Conservation (phyloP, 2,329 filamentous ascomycete species). For the Penicillium sp. region DNA sequence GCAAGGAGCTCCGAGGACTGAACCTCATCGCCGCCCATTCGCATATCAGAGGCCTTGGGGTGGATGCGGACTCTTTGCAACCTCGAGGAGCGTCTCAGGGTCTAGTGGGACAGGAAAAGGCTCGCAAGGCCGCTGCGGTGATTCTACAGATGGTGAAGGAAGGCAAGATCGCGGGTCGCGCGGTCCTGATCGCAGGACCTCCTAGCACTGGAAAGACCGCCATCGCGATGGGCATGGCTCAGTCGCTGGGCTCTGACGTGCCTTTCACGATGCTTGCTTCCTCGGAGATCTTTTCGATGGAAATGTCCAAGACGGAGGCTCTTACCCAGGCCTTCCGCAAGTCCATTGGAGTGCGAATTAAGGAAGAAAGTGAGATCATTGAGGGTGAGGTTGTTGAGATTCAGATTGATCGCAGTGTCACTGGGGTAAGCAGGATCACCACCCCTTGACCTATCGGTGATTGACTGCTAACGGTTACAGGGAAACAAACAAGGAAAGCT, state of each 20-base stretch:
- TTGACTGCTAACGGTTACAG: slow-evolving; percentile 34
- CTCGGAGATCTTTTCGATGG: slow-evolving; percentile 96
- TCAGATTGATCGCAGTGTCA: slow-evolving; percentile 95
- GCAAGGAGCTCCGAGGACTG: slow-evolving; percentile 90
- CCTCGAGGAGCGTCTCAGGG: slow-evolving; percentile 84
- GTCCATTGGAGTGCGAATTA: slow-evolving; percentile 96
- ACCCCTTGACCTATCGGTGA: not conserved
- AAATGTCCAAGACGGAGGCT: slow-evolving; percentile 99
- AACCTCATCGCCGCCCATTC: slow-evolving; percentile 98
- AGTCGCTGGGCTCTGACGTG: slow-evolving; percentile 89
- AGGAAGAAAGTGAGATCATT: slow-evolving; percentile 98
- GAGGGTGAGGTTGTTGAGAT: slow-evolving; percentile 99
- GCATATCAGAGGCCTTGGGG: slow-evolving; percentile 92
- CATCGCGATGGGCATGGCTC: slow-evolving; percentile 98
- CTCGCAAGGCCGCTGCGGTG: slow-evolving; percentile 90
- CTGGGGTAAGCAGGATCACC: slow-evolving; percentile 59
- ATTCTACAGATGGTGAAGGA: slow-evolving; percentile 99
- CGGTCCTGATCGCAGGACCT: slow-evolving; percentile 90
- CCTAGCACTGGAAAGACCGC: slow-evolving; percentile 98
- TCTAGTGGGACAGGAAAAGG: slow-evolving; percentile 93
- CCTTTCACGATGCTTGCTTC: slow-evolving; percentile 95
- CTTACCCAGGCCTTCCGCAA: slow-evolving; percentile 98
- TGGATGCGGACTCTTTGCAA: slow-evolving; percentile 87
- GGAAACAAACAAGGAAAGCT: slow-evolving; percentile 98
- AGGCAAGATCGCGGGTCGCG: slow-evolving; percentile 94